Evolutionary conservation across 2,329 filamentous ascomycete species (phyloP).

Genomic region (Ambrosiella beaveri): DNA sequence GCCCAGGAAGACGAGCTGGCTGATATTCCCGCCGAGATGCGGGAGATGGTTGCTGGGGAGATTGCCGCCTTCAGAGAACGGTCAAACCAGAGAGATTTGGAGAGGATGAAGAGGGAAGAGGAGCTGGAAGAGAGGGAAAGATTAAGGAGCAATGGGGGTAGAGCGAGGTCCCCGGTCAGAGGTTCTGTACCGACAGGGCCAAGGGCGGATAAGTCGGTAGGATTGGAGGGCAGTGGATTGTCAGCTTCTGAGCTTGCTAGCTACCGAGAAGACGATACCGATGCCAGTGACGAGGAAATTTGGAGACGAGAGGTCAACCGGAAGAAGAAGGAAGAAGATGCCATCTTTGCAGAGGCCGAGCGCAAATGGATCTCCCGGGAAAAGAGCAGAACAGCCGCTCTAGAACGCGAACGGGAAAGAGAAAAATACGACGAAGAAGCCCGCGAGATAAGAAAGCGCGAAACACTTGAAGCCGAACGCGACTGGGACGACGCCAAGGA

Average conservation of each 20-base stretch:
- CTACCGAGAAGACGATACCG: constrained; percentile 57
- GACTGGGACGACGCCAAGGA: constrained; percentile 91
- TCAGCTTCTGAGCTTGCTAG: constrained; percentile 22
- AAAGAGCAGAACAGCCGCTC: constrained; percentile 61
- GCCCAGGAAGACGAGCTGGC: constrained; percentile 81
- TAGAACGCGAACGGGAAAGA: constrained; percentile 69
- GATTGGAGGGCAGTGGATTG: constrained; percentile 56
- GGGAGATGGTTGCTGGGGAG: constrained; percentile 82
- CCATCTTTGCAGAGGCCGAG: constrained; percentile 68
- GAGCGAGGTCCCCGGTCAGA: constrained; percentile 22
- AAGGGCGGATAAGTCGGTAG: constrained; percentile 51
- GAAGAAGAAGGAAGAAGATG: constrained; percentile 58
- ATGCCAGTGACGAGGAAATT: constrained; percentile 74
- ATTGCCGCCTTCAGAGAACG: constrained; percentile 88
- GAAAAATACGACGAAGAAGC: constrained; percentile 59
- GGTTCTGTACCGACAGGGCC: constrained; percentile 51
- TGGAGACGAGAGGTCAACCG: constrained; percentile 55
- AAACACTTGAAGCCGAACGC: constrained; percentile 43
- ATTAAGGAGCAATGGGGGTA: constrained; percentile 37
- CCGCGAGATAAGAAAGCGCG: constrained; percentile 47
- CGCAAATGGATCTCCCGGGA: constrained; percentile 84
- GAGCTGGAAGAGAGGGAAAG: constrained; percentile 80
- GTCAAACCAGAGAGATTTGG: constrained; percentile 73
- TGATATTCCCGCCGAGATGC: constrained; percentile 91
- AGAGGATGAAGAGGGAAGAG: constrained; percentile 74